Conservation (phyloP, 192 early-diverging fungal species). For the Entomortierella parvispora region DNA sequence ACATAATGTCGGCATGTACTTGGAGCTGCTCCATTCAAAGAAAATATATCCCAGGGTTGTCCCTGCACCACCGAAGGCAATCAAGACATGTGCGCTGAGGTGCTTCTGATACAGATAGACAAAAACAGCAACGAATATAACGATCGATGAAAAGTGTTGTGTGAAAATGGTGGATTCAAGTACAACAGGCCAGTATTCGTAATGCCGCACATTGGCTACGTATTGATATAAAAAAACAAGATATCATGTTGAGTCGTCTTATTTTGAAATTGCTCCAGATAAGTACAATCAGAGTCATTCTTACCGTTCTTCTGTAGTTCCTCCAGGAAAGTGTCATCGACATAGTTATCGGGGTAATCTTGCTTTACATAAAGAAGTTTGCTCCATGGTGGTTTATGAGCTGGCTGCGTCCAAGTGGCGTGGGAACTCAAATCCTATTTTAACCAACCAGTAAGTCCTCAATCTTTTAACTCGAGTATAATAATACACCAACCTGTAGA, state of each 20-base stretch:
- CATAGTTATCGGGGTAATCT: conserved; percentile 88
- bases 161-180: conserved; percentile 75
- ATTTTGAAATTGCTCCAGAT: neutral
- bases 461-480: too few species aligned
- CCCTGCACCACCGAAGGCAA: conserved; percentile 58
- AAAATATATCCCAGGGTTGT: conserved; percentile 69
- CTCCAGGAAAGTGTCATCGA: conserved; percentile 83
- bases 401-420: too few species aligned
- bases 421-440: too few species aligned
- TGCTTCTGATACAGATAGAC: conserved; percentile 68
- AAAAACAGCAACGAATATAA: conserved; percentile 85
- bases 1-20: neutral
- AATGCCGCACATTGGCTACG: neutral
- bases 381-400: conserved; percentile 61
- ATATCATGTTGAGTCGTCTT: neutral
- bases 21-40: conserved; percentile 62
- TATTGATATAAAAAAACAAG: neutral
- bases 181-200: conserved; percentile 59
- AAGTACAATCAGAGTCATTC: too few species aligned
- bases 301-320: conserved; percentile 85
- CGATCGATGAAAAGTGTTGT: conserved; percentile 82
- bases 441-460: too few species aligned
- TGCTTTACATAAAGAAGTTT: conserved; percentile 86
- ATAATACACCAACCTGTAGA: too few species aligned
- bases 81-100: conserved; percentile 63